These are phyloP conservation scores for Paramecium pentaurelia DNA, from an alignment of 73 alveolate genomes.

Conservation along the genomic window DNA sequence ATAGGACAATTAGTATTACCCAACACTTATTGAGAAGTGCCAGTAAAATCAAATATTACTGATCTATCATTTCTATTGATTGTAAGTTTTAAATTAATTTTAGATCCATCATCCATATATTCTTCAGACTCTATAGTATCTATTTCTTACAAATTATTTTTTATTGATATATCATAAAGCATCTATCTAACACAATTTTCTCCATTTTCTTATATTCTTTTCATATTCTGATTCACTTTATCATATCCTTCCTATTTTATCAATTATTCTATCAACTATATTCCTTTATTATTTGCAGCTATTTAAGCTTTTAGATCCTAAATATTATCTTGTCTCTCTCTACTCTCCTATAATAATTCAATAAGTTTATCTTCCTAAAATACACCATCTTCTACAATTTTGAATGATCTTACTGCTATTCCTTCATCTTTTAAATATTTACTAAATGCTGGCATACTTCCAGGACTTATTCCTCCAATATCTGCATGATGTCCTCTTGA, in stretches of 20 bases:
- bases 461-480: slow-evolving; percentile 91
- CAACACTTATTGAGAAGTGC: not conserved
- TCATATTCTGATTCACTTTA: slow-evolving; percentile 84
- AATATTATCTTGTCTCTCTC: slow-evolving; percentile 72
- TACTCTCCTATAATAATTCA: slow-evolving; percentile 68
- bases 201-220: slow-evolving; percentile 77
- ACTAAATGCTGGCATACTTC: slow-evolving; percentile 91
- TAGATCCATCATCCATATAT: slow-evolving; percentile 80
- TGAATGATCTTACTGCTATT: not conserved
- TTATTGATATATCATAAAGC: slow-evolving; percentile 67
- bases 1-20: slow-evolving; percentile 49
- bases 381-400: slow-evolving; percentile 66
- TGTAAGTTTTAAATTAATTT: not conserved
- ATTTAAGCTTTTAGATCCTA: slow-evolving; percentile 85
- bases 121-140: slow-evolving; percentile 58
- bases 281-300: slow-evolving; percentile 89
- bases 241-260: slow-evolving; percentile 71
- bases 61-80: not conserved
- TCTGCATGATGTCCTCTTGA: slow-evolving; percentile 95
- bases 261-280: slow-evolving; percentile 65
- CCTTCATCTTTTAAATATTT: slow-evolving; percentile 32
- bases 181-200: slow-evolving; percentile 73
- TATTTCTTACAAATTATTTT: slow-evolving; percentile 54
- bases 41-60: slow-evolving; percentile 20
- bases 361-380: slow-evolving; percentile 70